Base-by-base conservation (phyloP, 2,329 filamentous ascomycete species). In the Meredithiella fracta region DNA sequence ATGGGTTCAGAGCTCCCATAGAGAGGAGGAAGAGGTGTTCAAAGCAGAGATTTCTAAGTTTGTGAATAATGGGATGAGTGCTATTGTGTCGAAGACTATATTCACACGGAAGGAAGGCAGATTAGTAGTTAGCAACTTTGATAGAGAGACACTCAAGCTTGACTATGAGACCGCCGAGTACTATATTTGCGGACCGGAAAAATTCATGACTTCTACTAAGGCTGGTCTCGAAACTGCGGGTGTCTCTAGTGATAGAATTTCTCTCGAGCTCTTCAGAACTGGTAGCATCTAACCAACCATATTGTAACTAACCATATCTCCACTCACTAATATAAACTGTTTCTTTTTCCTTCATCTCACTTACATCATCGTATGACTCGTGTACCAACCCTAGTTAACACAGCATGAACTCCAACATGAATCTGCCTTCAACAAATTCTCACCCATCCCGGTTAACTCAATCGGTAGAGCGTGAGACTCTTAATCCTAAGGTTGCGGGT, bases 381-480 rank as follows among this genome's bases (percentile, higher is more conserved):
- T n/a, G n/a, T n/a, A n/a, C n/a, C n/a, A n/a, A n/a, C n/a, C n/a
- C n/a, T n/a, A n/a, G n/a, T n/a, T n/a, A n/a, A n/a, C n/a, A n/a
- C n/a, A n/a, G n/a, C n/a, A n/a, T n/a, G n/a, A n/a, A n/a, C n/a
- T n/a, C n/a, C n/a, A n/a, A n/a, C n/a, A n/a, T n/a, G n/a, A n/a
- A n/a, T n/a, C n/a, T n/a, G n/a, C n/a, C n/a, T n/a, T 44, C 14
- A 44, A 14, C 29, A 1, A 44, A 20, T 11, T 3, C 3, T 38
- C 22, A 55, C 38, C 58, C 51, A 47, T 73, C 73, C 73, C 70
- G 73, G 74, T 72, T 80, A 80, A 77, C 77, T 80, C 77, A 80
- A 79, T 80, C 76, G 76, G 76, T 82, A 83, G 79, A 83, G 79
- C 79, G 79, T 82, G 74, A 80, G 79, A 82, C 79, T 82, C 79